Evolutionary conservation across 805 yeast species (phyloP), one percentile per base, ranked within the genome.

Genomic region (Teunomyces panamensis): DNA sequence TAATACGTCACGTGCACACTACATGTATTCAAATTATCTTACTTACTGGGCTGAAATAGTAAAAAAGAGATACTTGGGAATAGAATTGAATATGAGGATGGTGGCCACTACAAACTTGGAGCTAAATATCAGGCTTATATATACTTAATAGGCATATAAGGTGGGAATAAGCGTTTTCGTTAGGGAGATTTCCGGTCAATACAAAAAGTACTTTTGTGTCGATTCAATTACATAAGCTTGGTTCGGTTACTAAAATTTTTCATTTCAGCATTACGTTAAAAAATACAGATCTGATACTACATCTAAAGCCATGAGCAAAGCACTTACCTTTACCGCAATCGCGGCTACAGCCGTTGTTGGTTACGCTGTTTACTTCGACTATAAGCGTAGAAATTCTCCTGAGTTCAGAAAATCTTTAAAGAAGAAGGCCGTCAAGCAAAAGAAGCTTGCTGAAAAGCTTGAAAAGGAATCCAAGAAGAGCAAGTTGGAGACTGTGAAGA

Each of bases 311-410:
- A 67, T 67, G 72, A 60, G 59, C 57, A 65, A 58, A 48, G 54
- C 58, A 9, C 48, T 59, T 29, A 63, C 75, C 13, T 47, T 70
- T 50, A 69, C 73, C 28, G 69, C 75, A 29, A 63, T 76, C 42
- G 73, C 78, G 14, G 79, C 84, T 26, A 69, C 83, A 27, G 83
- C 85, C 32, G 63, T 77, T 13, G 66, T 82, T 43, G 89, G 87
- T 13, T 92, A 94, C 71, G 88, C 92, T 48, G 73, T 82, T 33
- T 94, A 89, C 74, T 95, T 95, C 63, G 99, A 94, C 73, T 87
- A 90, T 76, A 79, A 79, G 70, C 89, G 99, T 73, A 87, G 98
- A 73, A 76, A 77, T 69, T 82, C 86, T 49, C 68, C 87, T 16
- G 87, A 81, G 49, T 95, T 94, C 78, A 87, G 99, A 77, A 83